Conservation (phyloP, 129 eudicot species). For the Pseudognaphalium luteoalbum region DNA sequence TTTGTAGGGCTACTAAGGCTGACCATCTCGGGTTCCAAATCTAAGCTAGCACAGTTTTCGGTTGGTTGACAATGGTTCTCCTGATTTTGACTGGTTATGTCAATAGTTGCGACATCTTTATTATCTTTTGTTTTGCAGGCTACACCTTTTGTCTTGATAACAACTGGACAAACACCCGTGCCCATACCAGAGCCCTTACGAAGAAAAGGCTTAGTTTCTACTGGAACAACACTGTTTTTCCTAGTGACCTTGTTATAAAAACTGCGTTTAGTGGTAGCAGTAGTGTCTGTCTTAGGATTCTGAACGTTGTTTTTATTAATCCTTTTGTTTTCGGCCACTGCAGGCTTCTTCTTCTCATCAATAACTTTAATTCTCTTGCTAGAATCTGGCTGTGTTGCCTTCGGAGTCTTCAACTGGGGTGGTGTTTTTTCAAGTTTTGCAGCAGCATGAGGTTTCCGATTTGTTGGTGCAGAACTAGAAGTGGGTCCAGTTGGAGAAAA, state of each 20-base stretch:
- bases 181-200: conserved; percentile 70
- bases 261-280: conserved; percentile 57
- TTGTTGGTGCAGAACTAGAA: conserved; percentile 50
- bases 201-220: conserved; percentile 79
- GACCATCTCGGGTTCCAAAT: conserved; percentile 31
- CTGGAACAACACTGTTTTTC: conserved; percentile 85
- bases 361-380: conserved; percentile 39
- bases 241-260: conserved; percentile 69
- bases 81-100: conserved; percentile 39
- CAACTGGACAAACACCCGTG: conserved; percentile 44
- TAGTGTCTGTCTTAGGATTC: conserved; percentile 40
- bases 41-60: conserved; percentile 24
- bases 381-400: conserved; percentile 44
- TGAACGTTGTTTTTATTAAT: conserved; percentile 46
- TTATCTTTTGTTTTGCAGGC: conserved; percentile 42
- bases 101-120: conserved; percentile 37
- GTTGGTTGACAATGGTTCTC: conserved; percentile 33
- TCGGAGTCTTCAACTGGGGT: conserved; percentile 43
- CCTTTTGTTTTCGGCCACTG: conserved; percentile 46
- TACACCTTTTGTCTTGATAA: conserved; percentile 41
- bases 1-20: conserved; percentile 33
- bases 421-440: conserved; percentile 55
- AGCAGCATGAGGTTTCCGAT: conserved; percentile 58
- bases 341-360: conserved; percentile 53
- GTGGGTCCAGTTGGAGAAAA: conserved; percentile 44